Evolutionary conservation across 2,329 filamentous ascomycete genomes (phyloP).

Genomic region (Talaromyces sp.): DNA sequence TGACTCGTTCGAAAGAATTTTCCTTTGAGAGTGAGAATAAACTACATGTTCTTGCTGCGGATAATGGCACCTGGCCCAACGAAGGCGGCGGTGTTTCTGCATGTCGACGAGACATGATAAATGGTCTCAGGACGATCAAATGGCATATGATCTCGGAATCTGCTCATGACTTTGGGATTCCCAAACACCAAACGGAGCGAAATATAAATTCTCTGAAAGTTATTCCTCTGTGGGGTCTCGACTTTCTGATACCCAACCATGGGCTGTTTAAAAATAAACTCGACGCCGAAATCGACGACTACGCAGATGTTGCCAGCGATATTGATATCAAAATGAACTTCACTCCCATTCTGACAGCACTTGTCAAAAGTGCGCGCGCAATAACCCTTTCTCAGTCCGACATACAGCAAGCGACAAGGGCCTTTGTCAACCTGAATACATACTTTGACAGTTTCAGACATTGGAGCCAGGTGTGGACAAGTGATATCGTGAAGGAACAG

Average conservation of each 20-base stretch:
- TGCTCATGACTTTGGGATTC: conserved; percentile 51
- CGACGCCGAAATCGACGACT: conserved; percentile 46
- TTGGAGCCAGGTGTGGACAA: conserved; percentile 45
- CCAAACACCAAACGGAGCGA: conserved; percentile 50
- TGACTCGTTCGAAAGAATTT: conserved; percentile 44
- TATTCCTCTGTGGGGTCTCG: conserved; percentile 50
- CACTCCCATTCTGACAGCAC: conserved; percentile 45
- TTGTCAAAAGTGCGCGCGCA: conserved; percentile 47
- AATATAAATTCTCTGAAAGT: conserved; percentile 51
- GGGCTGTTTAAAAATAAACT: conserved; percentile 50
- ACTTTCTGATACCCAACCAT: conserved; percentile 48
- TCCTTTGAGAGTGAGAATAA: conserved; percentile 44
- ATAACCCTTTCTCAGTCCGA: conserved; percentile 37
- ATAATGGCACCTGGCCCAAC: conserved; percentile 50
- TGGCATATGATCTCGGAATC: conserved; percentile 52
- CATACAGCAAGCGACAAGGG: conserved; percentile 42
- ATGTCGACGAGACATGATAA: conserved; percentile 51
- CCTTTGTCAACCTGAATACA: conserved; percentile 44
- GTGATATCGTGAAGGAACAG: conserved; percentile 37
- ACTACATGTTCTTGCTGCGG: conserved; percentile 48
- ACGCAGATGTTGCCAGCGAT: conserved; percentile 37
- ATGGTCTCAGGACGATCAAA: conserved; percentile 48
- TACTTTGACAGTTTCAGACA: conserved; percentile 46
- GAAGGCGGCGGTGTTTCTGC: conserved; percentile 51
- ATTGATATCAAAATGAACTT: conserved; percentile 49